A percentile compares a stretch with the other conserved stretches of the same genome.
Conservation (phyloP, 176 grass and related monocot genomes). For the Oryza nivara region DNA sequence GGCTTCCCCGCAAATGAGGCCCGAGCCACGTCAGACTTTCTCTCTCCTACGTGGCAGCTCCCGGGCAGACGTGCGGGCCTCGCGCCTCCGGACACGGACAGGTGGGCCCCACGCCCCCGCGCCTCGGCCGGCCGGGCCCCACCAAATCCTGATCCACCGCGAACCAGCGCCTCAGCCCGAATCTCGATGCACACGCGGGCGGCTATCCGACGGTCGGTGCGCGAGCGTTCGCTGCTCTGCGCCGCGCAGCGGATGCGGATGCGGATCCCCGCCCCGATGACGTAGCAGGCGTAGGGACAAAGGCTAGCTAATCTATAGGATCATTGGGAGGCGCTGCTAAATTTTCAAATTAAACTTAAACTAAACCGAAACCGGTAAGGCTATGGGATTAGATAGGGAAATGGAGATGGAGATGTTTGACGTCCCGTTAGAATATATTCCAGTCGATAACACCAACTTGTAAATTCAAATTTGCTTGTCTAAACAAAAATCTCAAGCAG, state of each 20-base stretch:
- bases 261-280: neutral
- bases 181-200: neutral
- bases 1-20: neutral
- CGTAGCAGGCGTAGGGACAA: constrained; percentile 31
- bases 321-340: neutral
- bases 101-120: neutral
- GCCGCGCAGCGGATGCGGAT: neutral
- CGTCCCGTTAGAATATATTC: neutral
- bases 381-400: neutral
- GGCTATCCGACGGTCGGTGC: neutral
- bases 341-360: constrained; percentile 15
- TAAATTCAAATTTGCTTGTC: neutral
- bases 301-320: neutral
- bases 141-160: constrained; percentile 26
- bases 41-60: constrained; percentile 28
- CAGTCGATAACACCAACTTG: neutral
- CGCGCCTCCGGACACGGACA: constrained; percentile 16
- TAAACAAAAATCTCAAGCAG: too few species aligned
- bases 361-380: neutral
- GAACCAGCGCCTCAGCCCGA: neutral
- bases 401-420: neutral
- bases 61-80: constrained; percentile 15
- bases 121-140: neutral
- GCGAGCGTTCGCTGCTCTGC: neutral
- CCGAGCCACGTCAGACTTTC: neutral